phyloP scores from a whole-genome alignment of 805 yeast genomes.

The Ogataea philodendri region DNA sequence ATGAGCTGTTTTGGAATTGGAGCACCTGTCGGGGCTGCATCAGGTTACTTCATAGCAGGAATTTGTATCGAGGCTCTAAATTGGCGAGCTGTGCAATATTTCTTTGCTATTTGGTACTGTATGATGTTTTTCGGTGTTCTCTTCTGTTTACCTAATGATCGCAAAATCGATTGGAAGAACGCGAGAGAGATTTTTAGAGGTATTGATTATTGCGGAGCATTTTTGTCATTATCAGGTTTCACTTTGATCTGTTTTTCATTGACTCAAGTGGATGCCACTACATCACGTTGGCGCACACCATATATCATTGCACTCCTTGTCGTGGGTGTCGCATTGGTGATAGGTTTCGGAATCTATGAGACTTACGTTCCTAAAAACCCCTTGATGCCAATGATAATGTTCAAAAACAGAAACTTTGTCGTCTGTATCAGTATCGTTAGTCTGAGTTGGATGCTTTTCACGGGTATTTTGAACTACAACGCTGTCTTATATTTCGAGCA shows the following conservation, averaged over 20 bases:
- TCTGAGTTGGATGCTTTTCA: slow-evolving; percentile 43
- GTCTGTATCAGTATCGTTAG: slow-evolving; percentile 38
- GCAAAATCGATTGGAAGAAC: slow-evolving; percentile 26
- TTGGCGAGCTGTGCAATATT: slow-evolving; percentile 44
- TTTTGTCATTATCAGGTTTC: slow-evolving; percentile 40
- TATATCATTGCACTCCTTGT: slow-evolving; percentile 45
- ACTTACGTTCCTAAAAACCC: slow-evolving; percentile 39
- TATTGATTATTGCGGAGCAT: slow-evolving; percentile 44
- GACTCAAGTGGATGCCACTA: slow-evolving; percentile 42
- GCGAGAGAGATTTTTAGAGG: slow-evolving; percentile 25
- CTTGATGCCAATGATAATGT: slow-evolving; percentile 46
- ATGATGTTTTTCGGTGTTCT: slow-evolving; percentile 22
- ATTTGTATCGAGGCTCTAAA: slow-evolving; percentile 38
- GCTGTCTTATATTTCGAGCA: slow-evolving; percentile 44
- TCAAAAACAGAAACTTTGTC: slow-evolving; percentile 39
- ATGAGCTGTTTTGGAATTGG: slow-evolving; percentile 45
- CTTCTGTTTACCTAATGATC: slow-evolving; percentile 39
- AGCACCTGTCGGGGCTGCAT: slow-evolving; percentile 47
- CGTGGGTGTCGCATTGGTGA: slow-evolving; percentile 37
- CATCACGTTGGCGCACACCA: slow-evolving; percentile 44
- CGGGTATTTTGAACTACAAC: slow-evolving; percentile 40
- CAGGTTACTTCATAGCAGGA: slow-evolving; percentile 45
- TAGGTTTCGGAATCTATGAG: slow-evolving; percentile 39
- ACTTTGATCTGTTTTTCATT: slow-evolving; percentile 43
- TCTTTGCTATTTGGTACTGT: slow-evolving; percentile 39